phyloP scores from a whole-genome alignment of 2,329 filamentous ascomycete species.

The Fusarium marasasianum region DNA sequence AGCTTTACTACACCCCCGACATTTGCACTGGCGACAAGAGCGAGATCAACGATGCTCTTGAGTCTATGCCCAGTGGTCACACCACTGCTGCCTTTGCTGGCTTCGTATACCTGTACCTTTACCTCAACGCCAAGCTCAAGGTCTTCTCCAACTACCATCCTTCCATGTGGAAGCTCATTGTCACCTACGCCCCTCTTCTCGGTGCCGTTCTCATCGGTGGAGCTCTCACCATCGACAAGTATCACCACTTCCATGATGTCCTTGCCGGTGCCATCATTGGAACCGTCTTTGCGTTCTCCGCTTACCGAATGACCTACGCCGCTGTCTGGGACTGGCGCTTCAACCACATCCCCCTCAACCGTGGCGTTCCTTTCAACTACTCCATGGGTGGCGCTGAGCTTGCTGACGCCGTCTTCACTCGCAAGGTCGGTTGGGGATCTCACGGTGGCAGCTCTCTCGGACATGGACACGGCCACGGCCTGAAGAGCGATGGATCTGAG shows the following conservation, averaged over 20 bases:
- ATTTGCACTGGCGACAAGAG: slow-evolving; percentile 74
- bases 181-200: slow-evolving; percentile 71
- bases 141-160: slow-evolving; percentile 78
- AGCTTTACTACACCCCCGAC: slow-evolving; percentile 74
- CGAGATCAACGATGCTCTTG: slow-evolving; percentile 74
- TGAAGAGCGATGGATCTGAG: slow-evolving; percentile 27
- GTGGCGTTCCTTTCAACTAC: slow-evolving; percentile 65
- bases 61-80: slow-evolving; percentile 79
- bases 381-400: slow-evolving; percentile 55
- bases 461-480: slow-evolving; percentile 12
- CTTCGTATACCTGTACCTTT: slow-evolving; percentile 75
- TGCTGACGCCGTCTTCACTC: slow-evolving; percentile 65
- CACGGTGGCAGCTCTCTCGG: slow-evolving; percentile 19
- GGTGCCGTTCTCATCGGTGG: slow-evolving; percentile 75
- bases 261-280: slow-evolving; percentile 73
- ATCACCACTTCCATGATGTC: slow-evolving; percentile 81
- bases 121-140: slow-evolving; percentile 83
- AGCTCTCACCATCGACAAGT: slow-evolving; percentile 76
- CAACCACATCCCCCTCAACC: slow-evolving; percentile 71
- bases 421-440: slow-evolving; percentile 68
- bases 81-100: slow-evolving; percentile 78
- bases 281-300: slow-evolving; percentile 69
- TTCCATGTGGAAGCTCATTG: slow-evolving; percentile 76
- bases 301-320: slow-evolving; percentile 75
- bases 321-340: slow-evolving; percentile 74